Conservation (phyloP, 2,329 filamentous ascomycete species). For the Nigrospora oryzae region DNA sequence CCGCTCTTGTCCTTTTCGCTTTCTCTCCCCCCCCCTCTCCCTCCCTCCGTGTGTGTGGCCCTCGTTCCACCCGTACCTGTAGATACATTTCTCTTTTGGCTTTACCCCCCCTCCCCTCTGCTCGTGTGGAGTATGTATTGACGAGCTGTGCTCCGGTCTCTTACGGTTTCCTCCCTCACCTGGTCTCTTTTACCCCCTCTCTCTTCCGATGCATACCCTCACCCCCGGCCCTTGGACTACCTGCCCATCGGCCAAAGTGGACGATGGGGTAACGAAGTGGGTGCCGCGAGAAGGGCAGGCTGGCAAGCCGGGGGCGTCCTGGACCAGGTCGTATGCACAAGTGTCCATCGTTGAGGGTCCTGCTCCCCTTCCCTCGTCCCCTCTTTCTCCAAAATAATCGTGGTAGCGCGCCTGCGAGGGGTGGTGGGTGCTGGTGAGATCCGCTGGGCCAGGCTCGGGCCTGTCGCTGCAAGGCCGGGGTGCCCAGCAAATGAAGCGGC, state of each 20-base stretch:
- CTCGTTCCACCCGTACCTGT: background rate
- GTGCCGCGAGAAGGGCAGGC: no score
- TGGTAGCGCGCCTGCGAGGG: background rate
- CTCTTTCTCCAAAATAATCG: constrained; percentile 1
- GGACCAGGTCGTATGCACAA: background rate
- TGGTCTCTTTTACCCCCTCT: background rate
- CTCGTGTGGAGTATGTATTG: background rate
- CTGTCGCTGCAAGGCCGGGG: constrained; percentile 1
- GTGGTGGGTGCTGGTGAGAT: background rate
- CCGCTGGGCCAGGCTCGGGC: background rate
- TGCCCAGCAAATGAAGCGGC: constrained; percentile 2
- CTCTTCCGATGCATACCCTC: no score
- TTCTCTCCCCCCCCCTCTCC: background rate
- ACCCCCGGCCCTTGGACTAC: no score
- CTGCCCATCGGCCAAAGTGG: no score
- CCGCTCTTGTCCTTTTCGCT: background rate
- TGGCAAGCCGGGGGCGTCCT: no score
- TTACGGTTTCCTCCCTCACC: no score
- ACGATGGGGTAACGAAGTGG: no score
- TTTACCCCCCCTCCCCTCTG: background rate
- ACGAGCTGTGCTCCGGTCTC: background rate
- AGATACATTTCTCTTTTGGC: background rate
- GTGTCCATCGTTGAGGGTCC: background rate
- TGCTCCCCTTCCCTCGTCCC: background rate
- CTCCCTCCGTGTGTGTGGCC: background rate